Conservation (phyloP, 129 eudicot genomes). For the Flaveria ramosissima region DNA sequence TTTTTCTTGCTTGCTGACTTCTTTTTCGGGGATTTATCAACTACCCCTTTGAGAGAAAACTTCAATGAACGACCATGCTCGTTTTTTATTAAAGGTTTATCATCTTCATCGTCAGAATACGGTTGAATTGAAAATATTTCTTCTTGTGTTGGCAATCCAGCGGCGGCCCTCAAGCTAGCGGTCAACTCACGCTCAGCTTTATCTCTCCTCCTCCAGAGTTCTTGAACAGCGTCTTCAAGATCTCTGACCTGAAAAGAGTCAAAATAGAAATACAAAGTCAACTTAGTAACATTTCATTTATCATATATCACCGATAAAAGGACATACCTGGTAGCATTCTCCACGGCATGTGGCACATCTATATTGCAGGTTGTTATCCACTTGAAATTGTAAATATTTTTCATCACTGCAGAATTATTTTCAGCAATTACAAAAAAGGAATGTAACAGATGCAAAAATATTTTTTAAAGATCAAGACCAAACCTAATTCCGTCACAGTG, state of each 20-base stretch:
- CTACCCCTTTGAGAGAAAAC: conserved; percentile 69
- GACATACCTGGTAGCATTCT: conserved; percentile 73
- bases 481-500: conserved; percentile 92
- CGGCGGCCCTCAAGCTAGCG: conserved; percentile 82
- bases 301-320: neutral
- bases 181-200: conserved; percentile 72
- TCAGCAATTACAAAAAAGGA: neutral
- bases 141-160: conserved; percentile 92
- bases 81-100: conserved; percentile 42
- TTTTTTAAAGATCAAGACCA: neutral
- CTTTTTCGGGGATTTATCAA: conserved; percentile 73
- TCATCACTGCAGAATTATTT: conserved; percentile 63
- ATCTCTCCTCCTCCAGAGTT: conserved; percentile 91
- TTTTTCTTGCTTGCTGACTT: conserved; percentile 60
- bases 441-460: neutral
- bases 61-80: conserved; percentile 65
- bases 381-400: conserved; percentile 81
- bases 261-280: neutral
- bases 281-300: neutral
- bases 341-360: conserved; percentile 94
- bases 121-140: conserved; percentile 78
- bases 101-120: conserved; percentile 81
- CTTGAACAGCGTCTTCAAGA: conserved; percentile 91
- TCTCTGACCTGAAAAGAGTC: conserved; percentile 52
- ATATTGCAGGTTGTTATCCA: conserved; percentile 77